Evolutionary conservation across 805 yeast genomes (phyloP), one percentile per base, ranked within the genome.

Genomic region (Priceomyces melissophilus): DNA sequence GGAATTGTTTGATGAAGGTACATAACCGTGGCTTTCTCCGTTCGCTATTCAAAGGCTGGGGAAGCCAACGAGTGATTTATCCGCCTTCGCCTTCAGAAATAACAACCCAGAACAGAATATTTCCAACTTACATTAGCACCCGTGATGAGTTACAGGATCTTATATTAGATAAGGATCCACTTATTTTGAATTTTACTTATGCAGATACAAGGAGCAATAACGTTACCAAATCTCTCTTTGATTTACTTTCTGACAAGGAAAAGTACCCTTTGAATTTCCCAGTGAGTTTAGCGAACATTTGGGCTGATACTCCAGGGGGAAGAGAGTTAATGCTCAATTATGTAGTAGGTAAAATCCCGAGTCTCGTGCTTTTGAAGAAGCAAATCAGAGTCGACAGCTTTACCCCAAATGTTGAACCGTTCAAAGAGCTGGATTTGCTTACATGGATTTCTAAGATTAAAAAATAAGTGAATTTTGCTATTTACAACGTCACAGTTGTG

Each of bases 181-280:
- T 85, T 41, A 59, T 87, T 35, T 67, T 86, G 52, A 83, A 87
- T 58, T 87, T 87, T 63, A 84, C 89, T 1, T 67, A 76, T 32
- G 65, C 61, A n/a, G 87, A 84, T 49, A 66, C 74, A 3, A 66
- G 73, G 16, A 79, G 84, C 45, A 79, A 83, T 54, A 71, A 72
- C 44, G 70, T 84, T 30, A 83, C 91, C 1, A 77, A 78, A 14
- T 73, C 81, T 2, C 63, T 87, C 44, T 81, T 58, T 42, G 55
- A 58, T 27, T 44, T 58, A 2, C 44, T 61, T 12, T 48, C 61
- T 12, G 43, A 58, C 38, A 49, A 50, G 38, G 41, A 39, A 11
- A 52, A 47, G 27, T 60, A 55, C 45, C 65, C 66, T 3, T 75
- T 80, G 35, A 75, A 71, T 34, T 41, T 35, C 30, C 57, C 63